Conservation (phyloP, 73 alveolate genomes). For the Paramecium octaurelia region DNA sequence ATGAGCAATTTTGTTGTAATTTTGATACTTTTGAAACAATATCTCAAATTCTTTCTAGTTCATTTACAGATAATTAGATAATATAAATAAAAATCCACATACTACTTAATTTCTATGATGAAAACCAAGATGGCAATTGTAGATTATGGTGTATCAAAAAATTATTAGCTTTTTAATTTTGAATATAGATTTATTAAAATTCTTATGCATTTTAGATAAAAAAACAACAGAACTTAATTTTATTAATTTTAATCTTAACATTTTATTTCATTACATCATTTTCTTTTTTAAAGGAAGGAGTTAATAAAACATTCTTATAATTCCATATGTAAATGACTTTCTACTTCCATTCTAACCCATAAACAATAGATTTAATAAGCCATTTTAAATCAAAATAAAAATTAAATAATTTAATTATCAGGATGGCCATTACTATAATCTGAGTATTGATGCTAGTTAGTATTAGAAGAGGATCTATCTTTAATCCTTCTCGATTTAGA, state of each 20-base stretch:
- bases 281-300: not conserved
- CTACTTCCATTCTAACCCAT: not conserved
- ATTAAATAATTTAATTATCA: not conserved
- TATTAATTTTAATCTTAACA: not conserved
- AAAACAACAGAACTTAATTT: too few relatives aligned
- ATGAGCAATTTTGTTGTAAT: not conserved
- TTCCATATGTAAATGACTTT: too few relatives aligned
- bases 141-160: not conserved
- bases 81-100: not conserved
- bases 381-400: not conserved
- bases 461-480: not conserved
- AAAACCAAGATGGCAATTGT: not conserved
- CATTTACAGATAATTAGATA: not conserved
- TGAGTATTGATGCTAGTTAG: not conserved
- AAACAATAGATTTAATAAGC: not conserved
- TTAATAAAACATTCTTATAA: too few relatives aligned
- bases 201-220: not conserved
- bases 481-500: not conserved
- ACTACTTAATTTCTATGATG: not conserved
- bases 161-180: not conserved
- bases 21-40: not conserved
- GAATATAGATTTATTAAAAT: not conserved
- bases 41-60: not conserved
- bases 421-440: not conserved
- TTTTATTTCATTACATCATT: too few relatives aligned